Evolutionary conservation across 331 rosid species (phyloP).

Genomic region (Acacia pycnantha): DNA sequence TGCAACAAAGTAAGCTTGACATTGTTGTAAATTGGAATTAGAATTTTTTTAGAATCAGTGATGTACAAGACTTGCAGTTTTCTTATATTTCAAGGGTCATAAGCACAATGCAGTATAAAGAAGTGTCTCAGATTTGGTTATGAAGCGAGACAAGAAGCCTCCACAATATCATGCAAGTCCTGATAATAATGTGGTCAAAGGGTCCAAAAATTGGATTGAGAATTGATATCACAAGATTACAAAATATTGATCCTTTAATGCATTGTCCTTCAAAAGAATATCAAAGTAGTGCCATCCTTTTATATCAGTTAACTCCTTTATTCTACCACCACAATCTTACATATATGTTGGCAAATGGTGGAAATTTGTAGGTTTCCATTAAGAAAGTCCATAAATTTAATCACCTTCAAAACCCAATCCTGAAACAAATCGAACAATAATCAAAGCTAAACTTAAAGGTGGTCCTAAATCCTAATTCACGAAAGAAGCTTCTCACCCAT

Average conservation of each 20-base stretch:
- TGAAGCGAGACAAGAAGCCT: slow-evolving; percentile 4
- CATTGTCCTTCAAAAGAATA: not conserved
- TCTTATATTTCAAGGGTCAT: slow-evolving; percentile 5
- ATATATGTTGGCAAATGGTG: not conserved
- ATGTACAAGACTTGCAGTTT: not conserved
- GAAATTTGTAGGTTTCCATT: not conserved
- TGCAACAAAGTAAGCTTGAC: not conserved
- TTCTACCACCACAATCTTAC: not conserved
- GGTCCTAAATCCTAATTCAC: not conserved
- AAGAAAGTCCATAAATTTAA: not conserved
- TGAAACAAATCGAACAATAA: not conserved
- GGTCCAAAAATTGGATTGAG: slow-evolving; percentile 7
- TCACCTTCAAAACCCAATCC: not conserved
- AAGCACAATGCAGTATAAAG: not conserved
- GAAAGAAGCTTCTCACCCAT: not conserved
- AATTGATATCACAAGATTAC: not conserved
- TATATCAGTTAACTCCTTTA: not conserved
- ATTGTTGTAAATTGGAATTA: not conserved
- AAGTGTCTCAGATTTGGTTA: not conserved
- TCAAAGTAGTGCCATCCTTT: not conserved
- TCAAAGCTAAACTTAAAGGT: not conserved
- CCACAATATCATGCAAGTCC: not conserved
- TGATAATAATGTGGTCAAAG: not conserved
- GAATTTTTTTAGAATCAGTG: not conserved
- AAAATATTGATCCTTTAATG: not conserved